A percentile compares a stretch with the other conserved stretches of the same genome.
These are phyloP conservation scores for Aurantiochytrium sp. DNA, from an alignment of 108 stramenopile genomes.

Conservation along the genomic window DNA sequence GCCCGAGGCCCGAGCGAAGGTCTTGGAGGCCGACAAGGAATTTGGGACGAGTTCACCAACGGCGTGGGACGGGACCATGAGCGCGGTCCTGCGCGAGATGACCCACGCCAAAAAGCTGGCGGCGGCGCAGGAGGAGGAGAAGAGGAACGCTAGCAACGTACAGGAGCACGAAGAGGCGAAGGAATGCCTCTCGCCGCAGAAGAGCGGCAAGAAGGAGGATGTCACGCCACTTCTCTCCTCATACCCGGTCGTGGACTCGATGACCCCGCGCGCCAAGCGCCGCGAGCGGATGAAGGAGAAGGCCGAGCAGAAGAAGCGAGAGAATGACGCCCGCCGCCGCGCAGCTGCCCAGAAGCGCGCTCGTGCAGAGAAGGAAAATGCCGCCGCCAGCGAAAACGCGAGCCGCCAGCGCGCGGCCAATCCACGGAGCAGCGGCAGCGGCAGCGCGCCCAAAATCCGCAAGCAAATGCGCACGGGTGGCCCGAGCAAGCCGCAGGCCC, in stretches of 20 bases:
- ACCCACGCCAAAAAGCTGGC: neutral
- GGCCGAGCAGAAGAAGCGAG: neutral
- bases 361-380: neutral
- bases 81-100: neutral
- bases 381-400: neutral
- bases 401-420: neutral
- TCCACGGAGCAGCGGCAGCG: neutral
- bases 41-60: too few relatives aligned
- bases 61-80: too few relatives aligned
- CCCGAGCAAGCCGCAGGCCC: neutral
- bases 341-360: neutral
- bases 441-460: neutral
- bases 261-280: neutral
- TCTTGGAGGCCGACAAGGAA: neutral
- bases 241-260: constrained; percentile 11
- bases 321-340: neutral
- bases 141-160: neutral
- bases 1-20: too few relatives aligned
- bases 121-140: neutral
- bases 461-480: neutral
- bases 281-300: neutral
- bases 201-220: neutral
- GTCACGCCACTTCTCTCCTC: neutral
- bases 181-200: neutral
- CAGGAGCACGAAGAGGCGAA: neutral